These are phyloP conservation scores for Melastoma candidum DNA, from an alignment of 441 rosid genomes.

Conservation along the genomic window DNA sequence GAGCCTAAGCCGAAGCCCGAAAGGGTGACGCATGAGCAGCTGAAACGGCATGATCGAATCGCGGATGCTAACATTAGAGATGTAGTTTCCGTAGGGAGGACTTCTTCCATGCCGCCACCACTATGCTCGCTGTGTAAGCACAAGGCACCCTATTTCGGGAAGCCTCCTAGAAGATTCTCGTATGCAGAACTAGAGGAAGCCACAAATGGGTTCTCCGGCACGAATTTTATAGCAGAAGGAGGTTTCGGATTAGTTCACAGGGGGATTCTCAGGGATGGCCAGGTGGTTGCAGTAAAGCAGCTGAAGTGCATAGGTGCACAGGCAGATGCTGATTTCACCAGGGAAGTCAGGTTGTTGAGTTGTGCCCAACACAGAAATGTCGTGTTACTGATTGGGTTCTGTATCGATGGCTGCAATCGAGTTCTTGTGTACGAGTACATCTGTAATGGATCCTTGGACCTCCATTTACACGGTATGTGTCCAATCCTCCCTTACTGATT, in stretches of 20 bases:
- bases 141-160: slow-evolving; percentile 55
- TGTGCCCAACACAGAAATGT: slow-evolving; percentile 72
- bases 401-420: slow-evolving; percentile 40
- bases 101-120: slow-evolving; percentile 60
- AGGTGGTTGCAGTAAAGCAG: slow-evolving; percentile 57
- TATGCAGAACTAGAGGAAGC: slow-evolving; percentile 46
- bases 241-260: slow-evolving; percentile 48
- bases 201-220: slow-evolving; percentile 48
- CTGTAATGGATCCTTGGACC: slow-evolving; percentile 60
- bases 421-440: slow-evolving; percentile 58
- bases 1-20: slow-evolving; percentile 27
- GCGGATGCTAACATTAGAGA: slow-evolving; percentile 28
- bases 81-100: slow-evolving; percentile 39
- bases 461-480: slow-evolving; percentile 51
- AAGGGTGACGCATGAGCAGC: slow-evolving; percentile 18
- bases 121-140: slow-evolving; percentile 58
- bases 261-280: slow-evolving; percentile 48
- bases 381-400: slow-evolving; percentile 54
- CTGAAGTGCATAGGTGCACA: slow-evolving; percentile 34
- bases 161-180: slow-evolving; percentile 54
- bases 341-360: slow-evolving; percentile 63
- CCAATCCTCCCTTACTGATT: neutral
- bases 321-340: slow-evolving; percentile 55
- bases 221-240: slow-evolving; percentile 52
- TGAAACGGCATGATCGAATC: slow-evolving; percentile 17